Percentiles rank a stretch among this genome's conserved stretches.
Conservation (phyloP, 306 rosid species). For the Vachellia pachyceras region DNA sequence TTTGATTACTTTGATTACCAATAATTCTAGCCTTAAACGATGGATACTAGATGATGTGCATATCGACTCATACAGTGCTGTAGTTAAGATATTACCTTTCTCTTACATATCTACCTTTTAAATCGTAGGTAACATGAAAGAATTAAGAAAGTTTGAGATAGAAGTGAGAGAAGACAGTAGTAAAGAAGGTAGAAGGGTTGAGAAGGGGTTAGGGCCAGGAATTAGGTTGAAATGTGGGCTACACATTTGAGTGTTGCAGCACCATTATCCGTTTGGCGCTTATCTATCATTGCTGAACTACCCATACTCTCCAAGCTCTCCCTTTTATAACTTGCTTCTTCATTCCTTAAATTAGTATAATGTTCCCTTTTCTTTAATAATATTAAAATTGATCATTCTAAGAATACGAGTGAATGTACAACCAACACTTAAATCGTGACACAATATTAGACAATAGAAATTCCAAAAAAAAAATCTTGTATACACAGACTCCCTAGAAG, state of each 20-base stretch:
- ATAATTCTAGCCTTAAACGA: too few species aligned
- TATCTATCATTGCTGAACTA: constrained; percentile 21
- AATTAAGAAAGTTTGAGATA: too few species aligned
- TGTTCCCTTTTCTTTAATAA: neutral
- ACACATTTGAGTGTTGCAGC: neutral
- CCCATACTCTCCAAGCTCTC: constrained; percentile 13
- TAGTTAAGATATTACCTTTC: too few species aligned
- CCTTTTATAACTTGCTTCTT: neutral
- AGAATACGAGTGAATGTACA: too few species aligned
- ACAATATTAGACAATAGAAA: too few species aligned
- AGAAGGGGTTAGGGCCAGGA: neutral
- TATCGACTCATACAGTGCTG: too few species aligned
- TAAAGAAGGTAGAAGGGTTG: constrained; percentile 25
- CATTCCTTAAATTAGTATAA: neutral
- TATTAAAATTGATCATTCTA: neutral
- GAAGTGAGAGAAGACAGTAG: neutral
- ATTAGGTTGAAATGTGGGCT: constrained; percentile 31
- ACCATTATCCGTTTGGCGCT: constrained; percentile 32
- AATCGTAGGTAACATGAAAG: neutral
- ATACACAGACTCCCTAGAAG: too few species aligned
- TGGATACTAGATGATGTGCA: too few species aligned
- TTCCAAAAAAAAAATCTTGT: too few species aligned
- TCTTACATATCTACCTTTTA: too few species aligned
- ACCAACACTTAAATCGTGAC: too few species aligned
- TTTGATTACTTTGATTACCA: too few species aligned